A percentile compares a stretch with the other conserved stretches of the same genome.
These are phyloP conservation scores for Tolypocladium amazonense DNA, from an alignment of 2,329 filamentous ascomycete genomes.

Conservation along the genomic window DNA sequence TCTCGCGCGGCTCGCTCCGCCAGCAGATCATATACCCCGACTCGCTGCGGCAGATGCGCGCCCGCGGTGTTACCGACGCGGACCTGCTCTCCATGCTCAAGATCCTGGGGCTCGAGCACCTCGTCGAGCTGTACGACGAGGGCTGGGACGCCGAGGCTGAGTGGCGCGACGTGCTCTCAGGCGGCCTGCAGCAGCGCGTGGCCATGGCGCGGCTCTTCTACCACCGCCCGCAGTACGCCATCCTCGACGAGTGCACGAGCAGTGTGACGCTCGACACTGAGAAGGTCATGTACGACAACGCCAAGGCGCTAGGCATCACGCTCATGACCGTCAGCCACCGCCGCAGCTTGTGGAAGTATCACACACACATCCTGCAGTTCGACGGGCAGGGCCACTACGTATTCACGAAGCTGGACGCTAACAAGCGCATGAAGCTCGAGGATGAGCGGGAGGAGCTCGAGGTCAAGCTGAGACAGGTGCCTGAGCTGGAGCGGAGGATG, in stretches of 20 bases:
- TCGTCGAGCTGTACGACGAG: conserved; percentile 64
- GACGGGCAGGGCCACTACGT: conserved; percentile 88
- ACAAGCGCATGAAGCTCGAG: conserved; percentile 73
- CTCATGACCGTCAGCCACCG: conserved; percentile 95
- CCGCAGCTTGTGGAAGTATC: conserved; percentile 91
- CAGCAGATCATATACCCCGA: conserved; percentile 98
- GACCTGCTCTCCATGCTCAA: conserved; percentile 70
- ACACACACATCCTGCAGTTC: conserved; percentile 89
- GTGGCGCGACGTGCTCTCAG: conserved; percentile 90
- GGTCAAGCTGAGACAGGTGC: conserved; percentile 70
- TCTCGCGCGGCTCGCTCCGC: conserved; percentile 82
- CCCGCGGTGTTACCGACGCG: conserved; percentile 69
- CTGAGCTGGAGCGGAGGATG: conserved; percentile 78
- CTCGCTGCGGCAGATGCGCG: conserved; percentile 74
- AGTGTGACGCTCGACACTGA: conserved; percentile 93
- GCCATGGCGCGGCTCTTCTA: conserved; percentile 96
- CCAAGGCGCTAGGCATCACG: conserved; percentile 83
- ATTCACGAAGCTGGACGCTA: conserved; percentile 83
- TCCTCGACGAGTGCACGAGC: conserved; percentile 92
- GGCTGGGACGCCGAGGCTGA: conserved; percentile 93
- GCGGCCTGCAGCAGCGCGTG: conserved; percentile 87
- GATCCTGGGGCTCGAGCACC: conserved; percentile 70
- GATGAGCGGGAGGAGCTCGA: conserved; percentile 96
- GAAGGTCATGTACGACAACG: conserved; percentile 93
- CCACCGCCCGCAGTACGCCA: conserved; percentile 84